Percentiles rank a stretch among this genome's conserved stretches.
phyloP scores from a whole-genome alignment of 257 asterid genomes.

The Solanum appendiculatum region DNA sequence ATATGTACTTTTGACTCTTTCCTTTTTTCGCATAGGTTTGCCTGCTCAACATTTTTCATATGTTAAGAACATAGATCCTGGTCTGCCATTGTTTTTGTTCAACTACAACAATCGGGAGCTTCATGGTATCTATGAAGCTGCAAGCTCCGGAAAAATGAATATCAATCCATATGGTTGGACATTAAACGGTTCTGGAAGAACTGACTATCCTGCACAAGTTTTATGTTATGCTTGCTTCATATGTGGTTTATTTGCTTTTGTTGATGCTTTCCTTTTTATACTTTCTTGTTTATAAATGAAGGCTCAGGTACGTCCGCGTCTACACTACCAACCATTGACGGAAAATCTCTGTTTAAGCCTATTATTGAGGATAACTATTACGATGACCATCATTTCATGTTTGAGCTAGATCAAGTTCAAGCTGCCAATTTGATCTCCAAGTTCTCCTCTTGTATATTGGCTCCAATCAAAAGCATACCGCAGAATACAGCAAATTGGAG shows the following conservation, averaged over 20 bases:
- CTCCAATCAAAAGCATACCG: constrained; percentile 23
- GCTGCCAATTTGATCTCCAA: constrained; percentile 40
- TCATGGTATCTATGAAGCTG: constrained; percentile 82
- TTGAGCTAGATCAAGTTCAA: constrained; percentile 82
- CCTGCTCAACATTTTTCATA: constrained; percentile 52
- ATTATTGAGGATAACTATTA: constrained; percentile 63
- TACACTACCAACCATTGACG: too few relatives aligned
- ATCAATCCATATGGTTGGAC: constrained; percentile 91
- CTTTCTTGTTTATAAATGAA: too few relatives aligned
- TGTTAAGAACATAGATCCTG: constrained; percentile 62
- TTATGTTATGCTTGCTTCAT: background rate
- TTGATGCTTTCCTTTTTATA: too few relatives aligned
- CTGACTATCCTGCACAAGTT: constrained; percentile 86
- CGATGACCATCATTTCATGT: constrained; percentile 43
- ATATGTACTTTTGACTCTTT: too few relatives aligned
- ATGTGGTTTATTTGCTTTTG: background rate
- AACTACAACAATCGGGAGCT: constrained; percentile 53
- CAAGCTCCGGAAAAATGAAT: constrained; percentile 55
- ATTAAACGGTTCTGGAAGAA: constrained; percentile 50
- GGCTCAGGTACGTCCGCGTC: too few relatives aligned
- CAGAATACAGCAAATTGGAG: constrained; percentile 13
- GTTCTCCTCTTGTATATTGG: constrained; percentile 31
- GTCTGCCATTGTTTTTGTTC: constrained; percentile 79
- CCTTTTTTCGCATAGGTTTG: constrained; percentile 33
- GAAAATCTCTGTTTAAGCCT: constrained; percentile 40